Conservation (phyloP, 768 basidiomycete genomes). For the Amylocystis lapponica region DNA sequence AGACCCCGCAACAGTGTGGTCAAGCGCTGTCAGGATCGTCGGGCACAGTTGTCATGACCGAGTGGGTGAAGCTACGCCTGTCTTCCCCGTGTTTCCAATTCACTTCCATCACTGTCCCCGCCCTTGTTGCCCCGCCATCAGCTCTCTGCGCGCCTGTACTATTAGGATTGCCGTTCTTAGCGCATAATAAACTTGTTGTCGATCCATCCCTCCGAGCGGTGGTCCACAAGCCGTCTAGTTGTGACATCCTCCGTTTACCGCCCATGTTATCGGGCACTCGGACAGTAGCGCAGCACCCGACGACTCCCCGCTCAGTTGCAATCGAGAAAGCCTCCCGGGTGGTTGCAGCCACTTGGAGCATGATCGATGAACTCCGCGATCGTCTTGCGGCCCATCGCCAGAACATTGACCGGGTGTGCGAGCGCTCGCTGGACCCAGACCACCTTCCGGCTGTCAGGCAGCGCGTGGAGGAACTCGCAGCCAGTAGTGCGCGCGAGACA, state of each 20-base stretch:
- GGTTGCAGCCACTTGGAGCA: not conserved
- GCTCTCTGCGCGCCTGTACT: constrained; percentile 6
- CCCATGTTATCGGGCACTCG: not conserved
- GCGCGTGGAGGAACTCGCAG: not conserved
- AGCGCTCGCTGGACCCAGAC: too few species aligned
- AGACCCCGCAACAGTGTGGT: not conserved
- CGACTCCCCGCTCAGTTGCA: not conserved
- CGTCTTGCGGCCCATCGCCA: too few species aligned
- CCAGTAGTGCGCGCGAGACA: too few species aligned
- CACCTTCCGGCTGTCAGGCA: not conserved
- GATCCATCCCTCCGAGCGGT: not conserved
- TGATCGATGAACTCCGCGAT: not conserved
- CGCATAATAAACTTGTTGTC: constrained; percentile 1
- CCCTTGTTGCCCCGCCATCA: constrained; percentile 2
- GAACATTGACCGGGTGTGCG: too few species aligned
- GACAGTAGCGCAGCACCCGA: not conserved
- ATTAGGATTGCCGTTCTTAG: constrained; percentile 3
- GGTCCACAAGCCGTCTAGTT: not conserved
- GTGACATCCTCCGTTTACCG: not conserved
- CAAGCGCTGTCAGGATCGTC: not conserved
- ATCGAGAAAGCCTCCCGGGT: too few species aligned
- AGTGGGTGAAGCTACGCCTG: constrained; percentile 1
- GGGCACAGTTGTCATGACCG: not conserved
- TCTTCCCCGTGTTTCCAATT: not conserved
- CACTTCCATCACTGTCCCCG: not conserved